These are phyloP conservation scores for Iberis pinnata DNA, from an alignment of 345 rosid species.

Conservation along the genomic window DNA sequence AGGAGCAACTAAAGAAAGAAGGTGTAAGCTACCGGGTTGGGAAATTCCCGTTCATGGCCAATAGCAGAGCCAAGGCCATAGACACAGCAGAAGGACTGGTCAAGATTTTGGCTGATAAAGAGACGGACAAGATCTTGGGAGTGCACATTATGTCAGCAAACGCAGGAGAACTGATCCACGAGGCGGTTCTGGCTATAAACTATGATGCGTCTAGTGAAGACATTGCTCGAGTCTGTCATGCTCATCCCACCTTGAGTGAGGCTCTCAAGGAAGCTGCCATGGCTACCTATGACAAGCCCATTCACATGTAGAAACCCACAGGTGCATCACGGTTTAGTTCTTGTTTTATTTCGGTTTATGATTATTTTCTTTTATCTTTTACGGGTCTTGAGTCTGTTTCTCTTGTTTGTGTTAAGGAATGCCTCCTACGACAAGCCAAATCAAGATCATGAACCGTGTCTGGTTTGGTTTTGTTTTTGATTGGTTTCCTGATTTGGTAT, in stretches of 20 bases:
- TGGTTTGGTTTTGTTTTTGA: constrained; percentile 9
- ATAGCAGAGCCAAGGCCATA: constrained; percentile 98
- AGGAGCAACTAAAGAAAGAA: constrained; percentile 86
- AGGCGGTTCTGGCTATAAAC: constrained; percentile 78
- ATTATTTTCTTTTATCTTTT: too few species aligned
- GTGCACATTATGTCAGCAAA: constrained; percentile 95
- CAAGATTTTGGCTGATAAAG: constrained; percentile 93
- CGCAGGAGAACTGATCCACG: constrained; percentile 97
- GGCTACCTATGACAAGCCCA: constrained; percentile 99
- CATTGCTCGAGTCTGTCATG: constrained; percentile 95
- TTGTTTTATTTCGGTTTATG: neutral
- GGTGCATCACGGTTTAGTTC: constrained; percentile 15
- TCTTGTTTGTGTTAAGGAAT: too few species aligned
- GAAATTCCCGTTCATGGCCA: constrained; percentile 95
- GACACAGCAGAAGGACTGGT: constrained; percentile 86
- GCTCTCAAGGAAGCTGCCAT: constrained; percentile 99
- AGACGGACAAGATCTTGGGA: constrained; percentile 86
- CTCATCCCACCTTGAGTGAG: constrained; percentile 99
- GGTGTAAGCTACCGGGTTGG: constrained; percentile 78
- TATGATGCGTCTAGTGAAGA: constrained; percentile 93
- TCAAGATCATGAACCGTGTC: too few species aligned
- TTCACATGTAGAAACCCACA: constrained; percentile 54
- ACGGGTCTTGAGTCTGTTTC: too few species aligned
- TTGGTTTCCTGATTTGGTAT: constrained; percentile 5
- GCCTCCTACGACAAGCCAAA: constrained; percentile 14